A percentile compares a stretch with the other conserved stretches of the same genome.
phyloP scores from a whole-genome alignment of 2,329 filamentous ascomycete genomes.

The Diaporthe australafricana region DNA sequence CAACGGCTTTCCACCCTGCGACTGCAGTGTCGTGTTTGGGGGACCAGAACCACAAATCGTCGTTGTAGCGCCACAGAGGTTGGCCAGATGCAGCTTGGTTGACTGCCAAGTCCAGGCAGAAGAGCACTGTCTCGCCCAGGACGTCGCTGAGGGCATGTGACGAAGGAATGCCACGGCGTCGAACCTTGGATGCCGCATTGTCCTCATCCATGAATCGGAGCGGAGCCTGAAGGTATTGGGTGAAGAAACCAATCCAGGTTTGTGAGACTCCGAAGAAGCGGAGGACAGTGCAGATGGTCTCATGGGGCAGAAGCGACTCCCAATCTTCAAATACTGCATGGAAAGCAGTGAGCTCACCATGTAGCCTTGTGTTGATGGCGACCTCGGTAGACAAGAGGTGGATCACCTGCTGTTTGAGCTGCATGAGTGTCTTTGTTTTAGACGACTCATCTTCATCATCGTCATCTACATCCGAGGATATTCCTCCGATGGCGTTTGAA shows the following conservation, averaged over 20 bases:
- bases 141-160: conserved; percentile 69
- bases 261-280: conserved; percentile 69
- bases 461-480: conserved; percentile 38
- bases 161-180: conserved; percentile 69
- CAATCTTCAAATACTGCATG: conserved; percentile 60
- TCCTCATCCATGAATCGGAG: conserved; percentile 68
- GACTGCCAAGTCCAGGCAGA: conserved; percentile 74
- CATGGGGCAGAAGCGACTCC: conserved; percentile 61
- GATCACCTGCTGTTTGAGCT: conserved; percentile 60
- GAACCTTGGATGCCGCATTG: conserved; percentile 54
- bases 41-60: conserved; percentile 76
- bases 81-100: conserved; percentile 66
- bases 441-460: conserved; percentile 36
- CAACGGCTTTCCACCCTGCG: conserved; percentile 69
- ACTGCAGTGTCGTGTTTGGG: conserved; percentile 62
- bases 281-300: conserved; percentile 67
- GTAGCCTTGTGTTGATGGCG: conserved; percentile 55
- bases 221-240: conserved; percentile 67
- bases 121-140: conserved; percentile 70
- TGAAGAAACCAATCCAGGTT: conserved; percentile 69
- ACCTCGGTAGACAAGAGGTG: conserved; percentile 61
- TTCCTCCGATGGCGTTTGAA: conserved; percentile 36
- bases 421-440: conserved; percentile 49
- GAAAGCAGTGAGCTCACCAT: conserved; percentile 58
- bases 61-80: conserved; percentile 71